Percentiles rank a stretch among this genome's conserved stretches.
Conservation (phyloP, 495 filamentous ascomycete species). For the Talaromyces thailandensis region DNA sequence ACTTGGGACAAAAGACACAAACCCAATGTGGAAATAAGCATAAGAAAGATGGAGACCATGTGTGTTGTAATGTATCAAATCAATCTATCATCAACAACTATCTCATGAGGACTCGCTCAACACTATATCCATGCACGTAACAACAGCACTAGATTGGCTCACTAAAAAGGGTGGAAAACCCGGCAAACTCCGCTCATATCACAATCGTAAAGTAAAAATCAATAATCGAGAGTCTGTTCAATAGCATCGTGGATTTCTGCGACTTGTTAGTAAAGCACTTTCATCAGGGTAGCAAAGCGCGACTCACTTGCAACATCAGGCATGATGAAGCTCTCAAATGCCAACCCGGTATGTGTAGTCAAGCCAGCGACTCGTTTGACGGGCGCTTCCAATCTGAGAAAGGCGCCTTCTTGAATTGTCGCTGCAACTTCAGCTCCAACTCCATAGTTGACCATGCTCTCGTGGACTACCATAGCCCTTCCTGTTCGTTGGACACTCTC, state of each 20-base stretch:
- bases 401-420: constrained; percentile 83
- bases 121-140: background rate
- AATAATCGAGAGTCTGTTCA: constrained; percentile 50
- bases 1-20: background rate
- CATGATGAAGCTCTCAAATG: constrained; percentile 80
- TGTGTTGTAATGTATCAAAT: background rate
- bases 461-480: constrained; percentile 85
- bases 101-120: background rate
- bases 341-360: constrained; percentile 75
- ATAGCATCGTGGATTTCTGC: constrained; percentile 60
- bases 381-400: constrained; percentile 83
- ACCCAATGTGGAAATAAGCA: background rate
- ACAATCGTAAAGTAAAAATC: constrained; percentile 7
- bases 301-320: constrained; percentile 87
- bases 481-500: constrained; percentile 87
- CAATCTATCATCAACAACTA: background rate
- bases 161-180: background rate
- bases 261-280: background rate
- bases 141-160: background rate
- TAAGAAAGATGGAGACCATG: background rate
- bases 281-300: background rate
- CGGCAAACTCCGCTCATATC: background rate
- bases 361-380: constrained; percentile 86
- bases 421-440: constrained; percentile 90
- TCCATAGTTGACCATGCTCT: constrained; percentile 91